Percentiles rank a stretch among this genome's conserved stretches.
Evolutionary conservation across 2,329 filamentous ascomycete species (phyloP).

Genomic region (Alternaria hordeiaustralica): DNA sequence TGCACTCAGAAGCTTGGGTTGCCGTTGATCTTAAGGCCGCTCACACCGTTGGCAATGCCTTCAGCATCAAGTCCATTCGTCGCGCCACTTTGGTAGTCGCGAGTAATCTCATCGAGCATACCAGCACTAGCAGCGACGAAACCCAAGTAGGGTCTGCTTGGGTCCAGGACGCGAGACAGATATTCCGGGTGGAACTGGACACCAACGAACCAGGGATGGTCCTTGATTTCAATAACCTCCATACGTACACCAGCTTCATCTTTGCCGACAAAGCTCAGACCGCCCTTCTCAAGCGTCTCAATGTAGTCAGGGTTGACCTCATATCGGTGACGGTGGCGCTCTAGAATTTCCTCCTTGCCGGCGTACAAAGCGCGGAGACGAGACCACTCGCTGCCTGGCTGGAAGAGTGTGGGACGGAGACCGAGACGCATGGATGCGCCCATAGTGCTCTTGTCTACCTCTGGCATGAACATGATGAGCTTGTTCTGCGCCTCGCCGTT

Average conservation of each 20-base stretch:
- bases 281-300: slow-evolving; percentile 69
- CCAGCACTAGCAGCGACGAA: slow-evolving; percentile 82
- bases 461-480: slow-evolving; percentile 91
- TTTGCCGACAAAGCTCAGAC: slow-evolving; percentile 78
- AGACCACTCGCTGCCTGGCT: slow-evolving; percentile 77
- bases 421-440: slow-evolving; percentile 90
- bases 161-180: slow-evolving; percentile 74
- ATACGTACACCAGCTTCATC: slow-evolving; percentile 79
- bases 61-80: slow-evolving; percentile 20
- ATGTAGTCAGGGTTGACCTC: slow-evolving; percentile 87
- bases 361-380: slow-evolving; percentile 79
- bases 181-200: slow-evolving; percentile 94
- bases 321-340: slow-evolving; percentile 88
- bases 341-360: slow-evolving; percentile 55
- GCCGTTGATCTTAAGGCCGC: slow-evolving; percentile 28
- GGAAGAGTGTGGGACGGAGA: slow-evolving; percentile 75
- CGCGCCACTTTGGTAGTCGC: slow-evolving; percentile 31
- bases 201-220: slow-evolving; percentile 84
- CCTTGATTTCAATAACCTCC: slow-evolving; percentile 82
- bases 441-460: slow-evolving; percentile 76
- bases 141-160: slow-evolving; percentile 78
- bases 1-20: slow-evolving; percentile 19
- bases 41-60: slow-evolving; percentile 33
- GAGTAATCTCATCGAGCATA: slow-evolving; percentile 61
- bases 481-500: slow-evolving; percentile 67